phyloP scores from a whole-genome alignment of 2,329 filamentous ascomycete genomes.

The Aspergillus jensenii region DNA sequence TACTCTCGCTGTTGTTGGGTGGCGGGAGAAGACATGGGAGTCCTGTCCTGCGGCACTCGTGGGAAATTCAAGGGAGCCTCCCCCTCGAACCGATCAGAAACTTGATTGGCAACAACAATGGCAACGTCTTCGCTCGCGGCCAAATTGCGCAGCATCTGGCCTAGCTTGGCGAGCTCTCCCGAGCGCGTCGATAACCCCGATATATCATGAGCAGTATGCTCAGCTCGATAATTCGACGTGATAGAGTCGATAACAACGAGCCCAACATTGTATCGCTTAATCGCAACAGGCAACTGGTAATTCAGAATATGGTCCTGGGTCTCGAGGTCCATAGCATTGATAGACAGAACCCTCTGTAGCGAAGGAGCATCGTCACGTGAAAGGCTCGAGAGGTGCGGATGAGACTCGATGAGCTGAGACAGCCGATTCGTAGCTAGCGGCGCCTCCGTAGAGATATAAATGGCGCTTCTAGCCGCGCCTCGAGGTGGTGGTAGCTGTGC shows the following conservation, averaged over 20 bases:
- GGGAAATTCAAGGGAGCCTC: conserved; percentile 16
- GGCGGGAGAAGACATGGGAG: conserved; percentile 12
- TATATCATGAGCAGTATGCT: conserved; percentile 54
- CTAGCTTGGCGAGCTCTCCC: conserved; percentile 71
- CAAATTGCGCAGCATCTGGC: conserved; percentile 71
- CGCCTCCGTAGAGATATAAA: conserved; percentile 94
- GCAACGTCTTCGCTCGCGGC: conserved; percentile 74
- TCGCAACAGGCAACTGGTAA: conserved; percentile 86
- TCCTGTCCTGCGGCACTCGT: conserved; percentile 6
- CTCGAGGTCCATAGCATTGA: conserved; percentile 85
- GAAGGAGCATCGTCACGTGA: conserved; percentile 54
- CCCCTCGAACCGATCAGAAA: conserved; percentile 76
- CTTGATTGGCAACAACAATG: conserved; percentile 91
- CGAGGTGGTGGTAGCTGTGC: conserved; percentile 75
- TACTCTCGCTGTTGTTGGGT: conserved; percentile 12
- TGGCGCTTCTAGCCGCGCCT: conserved; percentile 69
- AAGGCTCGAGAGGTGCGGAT: conserved; percentile 59
- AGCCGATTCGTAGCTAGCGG: conserved; percentile 79
- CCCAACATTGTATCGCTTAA: conserved; percentile 72
- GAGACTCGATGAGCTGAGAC: conserved; percentile 69
- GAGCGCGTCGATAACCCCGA: conserved; percentile 70
- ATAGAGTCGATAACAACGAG: conserved; percentile 88
- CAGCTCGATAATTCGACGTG: conserved; percentile 91
- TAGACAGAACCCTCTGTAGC: conserved; percentile 74
- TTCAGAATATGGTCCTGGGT: conserved; percentile 92